These are phyloP conservation scores for Colletotrichum gloeosporioides DNA, from an alignment of 2,329 filamentous ascomycete species.

Conservation along the genomic window DNA sequence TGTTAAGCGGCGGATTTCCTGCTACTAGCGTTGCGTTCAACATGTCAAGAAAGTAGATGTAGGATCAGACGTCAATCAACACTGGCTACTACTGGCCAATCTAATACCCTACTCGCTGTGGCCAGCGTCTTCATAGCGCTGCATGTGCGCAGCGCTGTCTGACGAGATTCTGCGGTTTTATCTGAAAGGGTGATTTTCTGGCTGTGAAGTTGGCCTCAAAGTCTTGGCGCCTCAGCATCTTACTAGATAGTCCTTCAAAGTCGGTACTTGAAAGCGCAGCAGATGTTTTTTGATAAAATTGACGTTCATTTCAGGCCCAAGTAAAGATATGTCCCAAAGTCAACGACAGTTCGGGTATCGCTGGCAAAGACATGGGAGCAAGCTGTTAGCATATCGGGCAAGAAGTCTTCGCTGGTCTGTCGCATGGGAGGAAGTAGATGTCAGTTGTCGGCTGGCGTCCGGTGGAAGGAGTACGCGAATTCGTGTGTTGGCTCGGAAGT, in stretches of 20 bases:
- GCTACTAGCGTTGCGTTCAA: accelerated
- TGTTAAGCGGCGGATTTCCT: not conserved
- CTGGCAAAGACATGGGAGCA: not conserved
- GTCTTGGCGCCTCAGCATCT: not conserved
- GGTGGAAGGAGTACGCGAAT: not conserved
- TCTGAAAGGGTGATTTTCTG: accelerated
- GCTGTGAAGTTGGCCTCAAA: not conserved
- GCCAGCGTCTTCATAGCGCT: not conserved
- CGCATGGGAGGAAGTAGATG: not conserved
- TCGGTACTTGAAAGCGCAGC: no score
- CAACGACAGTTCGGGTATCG: not conserved
- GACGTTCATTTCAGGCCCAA: no score
- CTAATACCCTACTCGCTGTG: not conserved
- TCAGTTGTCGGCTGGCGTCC: not conserved
- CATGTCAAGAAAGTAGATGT: not conserved
- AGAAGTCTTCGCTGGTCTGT: not conserved
- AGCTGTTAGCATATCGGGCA: not conserved
- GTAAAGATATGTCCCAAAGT: no score
- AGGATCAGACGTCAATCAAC: not conserved
- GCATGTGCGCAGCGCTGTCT: not conserved
- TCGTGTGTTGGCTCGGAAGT: not conserved
- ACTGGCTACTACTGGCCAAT: not conserved
- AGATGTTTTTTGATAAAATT: no score
- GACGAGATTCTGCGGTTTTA: not conserved
- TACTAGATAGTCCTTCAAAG: accelerated